Evolutionary conservation across 345 rosid genomes (phyloP).

Genomic region (Aquilaria yunnanensis): DNA sequence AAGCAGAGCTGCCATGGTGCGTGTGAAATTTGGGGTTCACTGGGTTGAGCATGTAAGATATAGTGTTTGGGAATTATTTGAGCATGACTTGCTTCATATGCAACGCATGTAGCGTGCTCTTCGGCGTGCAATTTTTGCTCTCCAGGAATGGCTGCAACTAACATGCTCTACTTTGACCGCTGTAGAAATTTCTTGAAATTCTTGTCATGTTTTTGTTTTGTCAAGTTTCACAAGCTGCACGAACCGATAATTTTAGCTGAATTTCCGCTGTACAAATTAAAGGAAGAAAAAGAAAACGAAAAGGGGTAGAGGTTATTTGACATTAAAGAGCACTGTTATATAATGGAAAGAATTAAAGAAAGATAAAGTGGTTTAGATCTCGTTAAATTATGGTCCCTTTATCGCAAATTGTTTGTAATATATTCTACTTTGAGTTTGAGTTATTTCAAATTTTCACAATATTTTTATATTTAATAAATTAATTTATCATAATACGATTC

Average conservation of each 20-base stretch:
- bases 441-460: no score
- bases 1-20: conserved; percentile 23
- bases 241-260: neutral
- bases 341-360: no score
- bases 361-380: no score
- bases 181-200: neutral
- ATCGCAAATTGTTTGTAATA: no score
- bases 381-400: no score
- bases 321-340: no score
- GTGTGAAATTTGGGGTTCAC: conserved; percentile 7
- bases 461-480: no score
- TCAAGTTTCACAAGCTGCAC: neutral
- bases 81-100: conserved; percentile 38
- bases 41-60: conserved; percentile 21
- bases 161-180: neutral
- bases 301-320: no score
- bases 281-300: no score
- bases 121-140: conserved; percentile 31
- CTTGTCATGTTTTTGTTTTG: no score
- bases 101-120: conserved; percentile 38
- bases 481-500: no score
- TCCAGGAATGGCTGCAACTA: neutral
- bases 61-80: conserved; percentile 24
- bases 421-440: no score
- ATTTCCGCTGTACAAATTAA: neutral